These are phyloP conservation scores for Boletus pseudo-olivaceus DNA, from an alignment of 768 basidiomycete genomes.

Conservation along the genomic window DNA sequence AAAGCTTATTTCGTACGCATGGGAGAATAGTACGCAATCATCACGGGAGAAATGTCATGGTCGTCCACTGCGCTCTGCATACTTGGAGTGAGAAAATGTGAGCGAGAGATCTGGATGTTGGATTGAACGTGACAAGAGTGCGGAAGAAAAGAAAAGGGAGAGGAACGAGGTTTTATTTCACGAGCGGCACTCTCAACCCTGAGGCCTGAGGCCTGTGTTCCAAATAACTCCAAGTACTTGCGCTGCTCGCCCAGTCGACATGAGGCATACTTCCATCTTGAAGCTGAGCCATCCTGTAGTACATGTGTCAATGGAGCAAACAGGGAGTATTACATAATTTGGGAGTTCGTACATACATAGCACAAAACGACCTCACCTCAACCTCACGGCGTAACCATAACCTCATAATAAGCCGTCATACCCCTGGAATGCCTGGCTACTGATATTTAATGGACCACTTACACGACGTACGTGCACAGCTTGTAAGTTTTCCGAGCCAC, in stretches of 20 bases:
- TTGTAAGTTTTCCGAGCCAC: background rate
- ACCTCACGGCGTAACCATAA: too few species aligned
- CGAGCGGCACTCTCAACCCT: background rate
- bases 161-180: background rate
- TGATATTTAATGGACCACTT: background rate
- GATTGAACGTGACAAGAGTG: background rate
- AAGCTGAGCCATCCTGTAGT: too few species aligned
- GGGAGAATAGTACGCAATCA: too few species aligned
- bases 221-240: background rate
- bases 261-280: background rate
- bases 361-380: background rate
- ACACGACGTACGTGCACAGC: background rate
- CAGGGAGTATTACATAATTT: too few species aligned
- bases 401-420: background rate
- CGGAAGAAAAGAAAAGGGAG: too few species aligned
- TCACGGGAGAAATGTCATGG: background rate
- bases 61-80: background rate
- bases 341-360: too few species aligned
- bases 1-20: too few species aligned
- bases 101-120: background rate
- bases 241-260: background rate
- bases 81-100: background rate
- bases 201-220: background rate
- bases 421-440: background rate
- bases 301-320: too few species aligned